A percentile compares a stretch with the other conserved stretches of the same genome.
These are phyloP conservation scores for Dendrostoma leiphaemia DNA, from an alignment of 2,329 filamentous ascomycete species.

Conservation along the genomic window DNA sequence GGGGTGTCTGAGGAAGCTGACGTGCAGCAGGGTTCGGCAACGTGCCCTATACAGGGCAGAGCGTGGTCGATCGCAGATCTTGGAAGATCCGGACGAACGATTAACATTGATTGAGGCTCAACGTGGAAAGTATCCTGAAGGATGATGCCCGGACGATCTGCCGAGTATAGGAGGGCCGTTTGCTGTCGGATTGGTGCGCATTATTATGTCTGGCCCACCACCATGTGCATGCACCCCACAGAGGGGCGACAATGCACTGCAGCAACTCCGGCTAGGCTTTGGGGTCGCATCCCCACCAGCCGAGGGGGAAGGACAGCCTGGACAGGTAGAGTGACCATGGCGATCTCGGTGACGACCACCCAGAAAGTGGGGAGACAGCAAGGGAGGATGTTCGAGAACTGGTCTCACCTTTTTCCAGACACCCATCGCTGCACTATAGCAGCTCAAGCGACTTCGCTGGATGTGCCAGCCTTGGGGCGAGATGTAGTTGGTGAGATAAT, in stretches of 20 bases:
- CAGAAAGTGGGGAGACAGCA: neutral
- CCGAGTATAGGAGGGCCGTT: neutral
- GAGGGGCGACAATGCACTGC: slow-evolving; percentile 12
- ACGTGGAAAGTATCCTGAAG: too few relatives aligned
- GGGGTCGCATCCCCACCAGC: slow-evolving; percentile 6
- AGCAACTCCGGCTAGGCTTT: slow-evolving; percentile 3
- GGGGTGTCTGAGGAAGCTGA: neutral
- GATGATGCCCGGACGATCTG: too few relatives aligned
- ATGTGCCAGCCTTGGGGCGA: too few relatives aligned
- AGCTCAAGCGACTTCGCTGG: too few relatives aligned
- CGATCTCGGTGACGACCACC: neutral
- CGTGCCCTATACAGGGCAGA: too few relatives aligned
- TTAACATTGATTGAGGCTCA: neutral
- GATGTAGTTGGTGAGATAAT: too few relatives aligned
- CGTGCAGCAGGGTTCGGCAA: neutral
- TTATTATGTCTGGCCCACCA: neutral
- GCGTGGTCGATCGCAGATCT: neutral
- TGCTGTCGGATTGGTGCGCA: slow-evolving; percentile 15
- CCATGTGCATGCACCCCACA: slow-evolving; percentile 15
- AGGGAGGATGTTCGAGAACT: too few relatives aligned
- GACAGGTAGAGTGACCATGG: slow-evolving; percentile 1
- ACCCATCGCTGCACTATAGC: too few relatives aligned
- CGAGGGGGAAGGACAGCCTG: too few relatives aligned
- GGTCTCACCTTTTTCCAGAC: too few relatives aligned
- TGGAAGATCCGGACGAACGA: neutral